These are phyloP conservation scores for Podospora anserina DNA, from an alignment of 495 filamentous ascomycete species.

Conservation along the genomic window DNA sequence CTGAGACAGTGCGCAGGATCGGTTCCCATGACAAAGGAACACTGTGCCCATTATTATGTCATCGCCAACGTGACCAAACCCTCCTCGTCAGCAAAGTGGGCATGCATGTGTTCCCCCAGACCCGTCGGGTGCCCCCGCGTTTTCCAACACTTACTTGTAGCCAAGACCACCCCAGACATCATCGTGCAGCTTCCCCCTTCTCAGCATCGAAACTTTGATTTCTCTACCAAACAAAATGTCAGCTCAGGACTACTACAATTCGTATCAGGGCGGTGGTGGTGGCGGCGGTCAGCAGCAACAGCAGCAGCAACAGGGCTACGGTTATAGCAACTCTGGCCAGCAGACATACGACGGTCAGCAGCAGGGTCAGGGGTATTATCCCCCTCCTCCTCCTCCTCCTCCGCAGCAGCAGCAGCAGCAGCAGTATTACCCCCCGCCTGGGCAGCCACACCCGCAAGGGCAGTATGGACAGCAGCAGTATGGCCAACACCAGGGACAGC, in stretches of 20 bases:
- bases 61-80: not conserved
- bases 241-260: not conserved
- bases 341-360: not conserved
- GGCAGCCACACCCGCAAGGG: not conserved
- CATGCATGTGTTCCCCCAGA: not conserved
- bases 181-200: not conserved
- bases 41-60: not conserved
- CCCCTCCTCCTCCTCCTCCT: not conserved
- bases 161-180: not conserved
- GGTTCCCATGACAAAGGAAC: not conserved
- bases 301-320: not conserved
- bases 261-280: not conserved
- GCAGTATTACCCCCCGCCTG: not conserved
- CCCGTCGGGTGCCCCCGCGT: no score
- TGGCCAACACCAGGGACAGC: not conserved
- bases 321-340: not conserved
- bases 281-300: not conserved
- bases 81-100: not conserved
- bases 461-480: not conserved
- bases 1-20: not conserved
- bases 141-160: not conserved
- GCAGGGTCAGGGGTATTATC: not conserved
- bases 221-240: not conserved
- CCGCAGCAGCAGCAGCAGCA: not conserved
- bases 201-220: not conserved